Evolutionary conservation across 192 early-diverging fungal species (phyloP).

Genomic region (Geranomyces variabilis): DNA sequence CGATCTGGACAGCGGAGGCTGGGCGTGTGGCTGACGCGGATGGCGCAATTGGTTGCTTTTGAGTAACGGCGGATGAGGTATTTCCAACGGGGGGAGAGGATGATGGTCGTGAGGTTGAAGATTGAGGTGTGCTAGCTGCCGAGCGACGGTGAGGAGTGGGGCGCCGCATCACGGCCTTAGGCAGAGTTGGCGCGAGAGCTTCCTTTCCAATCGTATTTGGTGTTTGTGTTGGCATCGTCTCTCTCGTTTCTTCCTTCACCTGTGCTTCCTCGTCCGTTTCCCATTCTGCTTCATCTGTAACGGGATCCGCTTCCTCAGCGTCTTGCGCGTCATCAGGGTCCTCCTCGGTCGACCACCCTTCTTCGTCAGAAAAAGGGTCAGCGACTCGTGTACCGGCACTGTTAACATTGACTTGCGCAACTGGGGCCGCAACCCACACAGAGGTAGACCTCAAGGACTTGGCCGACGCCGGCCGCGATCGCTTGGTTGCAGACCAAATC

Average conservation of each 20-base stretch:
- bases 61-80: no score
- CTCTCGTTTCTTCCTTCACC: not conserved
- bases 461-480: conserved; percentile 13
- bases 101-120: no score
- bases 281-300: conserved; percentile 11
- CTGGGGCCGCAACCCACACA: conserved; percentile 1
- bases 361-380: not conserved
- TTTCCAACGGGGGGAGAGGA: no score
- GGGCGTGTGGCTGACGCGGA: not conserved
- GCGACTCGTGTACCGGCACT: no score
- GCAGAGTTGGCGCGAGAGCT: no score
- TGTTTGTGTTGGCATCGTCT: not conserved
- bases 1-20: not conserved
- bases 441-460: conserved; percentile 9
- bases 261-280: conserved; percentile 10
- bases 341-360: conserved; percentile 8
- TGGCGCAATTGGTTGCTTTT: no score
- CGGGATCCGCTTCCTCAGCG: not conserved
- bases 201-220: no score
- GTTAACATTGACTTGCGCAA: not conserved
- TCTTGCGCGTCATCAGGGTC: not conserved
- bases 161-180: no score
- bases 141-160: no score
- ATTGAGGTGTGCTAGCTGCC: no score
- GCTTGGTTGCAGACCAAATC: no score